Conservation (phyloP, 176 grass and related monocot species). For the Oryza brachyantha region DNA sequence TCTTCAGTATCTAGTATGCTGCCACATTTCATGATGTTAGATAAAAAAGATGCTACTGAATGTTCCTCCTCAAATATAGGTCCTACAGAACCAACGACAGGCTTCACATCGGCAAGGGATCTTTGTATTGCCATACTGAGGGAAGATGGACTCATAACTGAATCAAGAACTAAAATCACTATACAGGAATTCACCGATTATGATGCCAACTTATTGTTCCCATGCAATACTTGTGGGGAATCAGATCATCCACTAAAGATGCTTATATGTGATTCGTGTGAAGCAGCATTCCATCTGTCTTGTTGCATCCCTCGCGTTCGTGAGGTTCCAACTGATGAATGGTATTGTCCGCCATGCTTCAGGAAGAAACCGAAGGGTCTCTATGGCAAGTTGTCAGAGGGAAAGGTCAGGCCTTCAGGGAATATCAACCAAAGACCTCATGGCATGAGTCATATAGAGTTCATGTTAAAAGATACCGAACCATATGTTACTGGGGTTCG, state of each 20-base stretch:
- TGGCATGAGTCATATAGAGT: conserved; percentile 59
- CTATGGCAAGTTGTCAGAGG: conserved; percentile 39
- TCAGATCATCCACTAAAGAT: conserved; percentile 60
- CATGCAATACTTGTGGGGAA: conserved; percentile 56
- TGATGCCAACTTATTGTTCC: conserved; percentile 38
- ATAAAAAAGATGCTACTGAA: conserved; percentile 47
- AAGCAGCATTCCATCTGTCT: conserved; percentile 79
- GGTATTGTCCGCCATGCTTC: conserved; percentile 75
- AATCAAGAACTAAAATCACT: conserved; percentile 25
- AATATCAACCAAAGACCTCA: conserved; percentile 39
- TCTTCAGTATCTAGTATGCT: conserved; percentile 31
- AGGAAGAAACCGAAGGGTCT: conserved; percentile 43
- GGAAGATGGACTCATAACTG: conserved; percentile 50
- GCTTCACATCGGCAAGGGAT: conserved; percentile 56
- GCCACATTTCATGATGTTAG: conserved; percentile 18
- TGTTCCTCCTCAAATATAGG: conserved; percentile 49
- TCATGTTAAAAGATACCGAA: conserved; percentile 57
- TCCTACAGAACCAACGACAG: conserved; percentile 25
- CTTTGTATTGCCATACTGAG: conserved; percentile 74
- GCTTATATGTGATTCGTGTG: conserved; percentile 91
- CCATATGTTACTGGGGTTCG: conserved; percentile 64
- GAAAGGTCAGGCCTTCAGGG: conserved; percentile 33
- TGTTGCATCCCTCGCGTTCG: conserved; percentile 56
- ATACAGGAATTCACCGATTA: conserved; percentile 24
- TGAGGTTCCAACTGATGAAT: conserved; percentile 44